These are phyloP conservation scores for Diplotaxis tenuifolia DNA, from an alignment of 345 rosid species.

Conservation along the genomic window DNA sequence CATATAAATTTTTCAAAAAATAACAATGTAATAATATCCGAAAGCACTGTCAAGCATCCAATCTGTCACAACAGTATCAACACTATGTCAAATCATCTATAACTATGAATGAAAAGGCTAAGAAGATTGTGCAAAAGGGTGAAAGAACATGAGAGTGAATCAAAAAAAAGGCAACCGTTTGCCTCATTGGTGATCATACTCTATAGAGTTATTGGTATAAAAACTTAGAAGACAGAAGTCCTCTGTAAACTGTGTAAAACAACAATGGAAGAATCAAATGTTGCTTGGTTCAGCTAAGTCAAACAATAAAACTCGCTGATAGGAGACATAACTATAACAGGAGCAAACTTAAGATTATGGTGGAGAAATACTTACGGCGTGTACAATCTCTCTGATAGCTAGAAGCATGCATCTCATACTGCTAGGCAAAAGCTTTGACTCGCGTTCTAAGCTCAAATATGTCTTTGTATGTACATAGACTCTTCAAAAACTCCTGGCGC, in stretches of 20 bases:
- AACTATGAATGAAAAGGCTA: too few relatives aligned
- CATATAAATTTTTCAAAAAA: too few relatives aligned
- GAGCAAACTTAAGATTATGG: background rate
- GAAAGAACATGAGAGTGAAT: background rate
- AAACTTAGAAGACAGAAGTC: background rate
- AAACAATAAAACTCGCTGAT: too few relatives aligned
- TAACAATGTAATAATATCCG: too few relatives aligned
- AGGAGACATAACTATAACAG: background rate
- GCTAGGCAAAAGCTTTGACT: slow-evolving; percentile 79
- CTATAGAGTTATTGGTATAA: too few relatives aligned
- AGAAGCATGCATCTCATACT: too few relatives aligned
- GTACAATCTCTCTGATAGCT: too few relatives aligned
- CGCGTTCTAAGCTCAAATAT: slow-evolving; percentile 68
- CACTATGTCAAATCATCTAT: too few relatives aligned
- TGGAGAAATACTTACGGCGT: slow-evolving; percentile 40
- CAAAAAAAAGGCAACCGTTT: background rate
- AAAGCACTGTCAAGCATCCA: too few relatives aligned
- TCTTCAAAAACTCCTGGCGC: slow-evolving; percentile 64
- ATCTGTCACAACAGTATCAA: too few relatives aligned
- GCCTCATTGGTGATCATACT: background rate
- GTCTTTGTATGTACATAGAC: too few relatives aligned
- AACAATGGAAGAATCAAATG: background rate
- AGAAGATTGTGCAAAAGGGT: background rate
- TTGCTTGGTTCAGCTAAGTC: too few relatives aligned
- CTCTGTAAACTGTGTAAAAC: background rate